phyloP scores from a whole-genome alignment of 179 eudicot species.

The Dionaea muscipula region DNA sequence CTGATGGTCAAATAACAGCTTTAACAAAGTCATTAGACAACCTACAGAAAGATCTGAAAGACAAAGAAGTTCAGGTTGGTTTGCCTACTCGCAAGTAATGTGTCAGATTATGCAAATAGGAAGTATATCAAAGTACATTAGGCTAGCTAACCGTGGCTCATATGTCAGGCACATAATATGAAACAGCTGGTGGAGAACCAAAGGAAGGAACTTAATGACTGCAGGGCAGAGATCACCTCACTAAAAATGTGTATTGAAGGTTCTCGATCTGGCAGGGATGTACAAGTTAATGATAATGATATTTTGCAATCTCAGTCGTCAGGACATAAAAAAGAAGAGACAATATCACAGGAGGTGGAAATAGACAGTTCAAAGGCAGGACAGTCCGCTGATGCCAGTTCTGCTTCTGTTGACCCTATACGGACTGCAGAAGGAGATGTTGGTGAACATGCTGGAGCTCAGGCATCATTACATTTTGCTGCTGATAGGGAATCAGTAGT shows the following conservation, averaged over 20 bases:
- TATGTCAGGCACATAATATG: conserved; percentile 51
- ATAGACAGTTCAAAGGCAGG: conserved; percentile 31
- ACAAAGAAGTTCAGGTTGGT: conserved; percentile 58
- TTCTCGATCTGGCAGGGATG: conserved; percentile 33
- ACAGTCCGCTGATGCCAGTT: conserved; percentile 13
- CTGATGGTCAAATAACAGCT: conserved; percentile 63
- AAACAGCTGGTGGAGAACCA: conserved; percentile 56
- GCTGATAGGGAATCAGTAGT: conserved; percentile 22
- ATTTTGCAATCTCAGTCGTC: conserved; percentile 23
- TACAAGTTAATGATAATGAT: conserved; percentile 24
- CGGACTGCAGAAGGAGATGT: conserved; percentile 27
- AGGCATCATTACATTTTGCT: conserved; percentile 14
- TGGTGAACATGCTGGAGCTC: conserved; percentile 22
- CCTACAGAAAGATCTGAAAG: conserved; percentile 76
- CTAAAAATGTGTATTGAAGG: conserved; percentile 91
- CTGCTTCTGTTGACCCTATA: conserved; percentile 23
- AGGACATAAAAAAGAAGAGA: conserved; percentile 37
- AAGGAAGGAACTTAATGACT: conserved; percentile 74
- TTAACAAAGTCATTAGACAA: conserved; percentile 62
- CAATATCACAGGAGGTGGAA: conserved; percentile 29
- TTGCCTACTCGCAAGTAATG: neutral
- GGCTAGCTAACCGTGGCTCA: conserved; percentile 10
- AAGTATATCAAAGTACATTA: neutral
- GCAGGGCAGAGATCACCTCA: conserved; percentile 90
- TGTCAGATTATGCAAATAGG: neutral